phyloP scores from a whole-genome alignment of 257 asterid species.

The Craterostigma plantagineum region DNA sequence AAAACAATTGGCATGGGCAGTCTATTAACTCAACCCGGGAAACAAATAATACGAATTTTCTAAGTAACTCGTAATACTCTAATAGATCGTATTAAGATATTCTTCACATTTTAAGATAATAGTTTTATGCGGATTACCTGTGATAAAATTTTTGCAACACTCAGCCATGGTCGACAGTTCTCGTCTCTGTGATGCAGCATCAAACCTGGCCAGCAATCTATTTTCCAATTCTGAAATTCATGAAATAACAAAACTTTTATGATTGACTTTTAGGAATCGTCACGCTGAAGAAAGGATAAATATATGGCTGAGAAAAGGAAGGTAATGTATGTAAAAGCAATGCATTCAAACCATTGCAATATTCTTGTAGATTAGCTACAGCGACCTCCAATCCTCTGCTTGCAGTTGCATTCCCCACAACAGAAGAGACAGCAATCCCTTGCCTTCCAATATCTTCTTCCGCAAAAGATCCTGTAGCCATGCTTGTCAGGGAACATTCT shows the following conservation, averaged over 20 bases:
- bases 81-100: neutral
- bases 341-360: slow-evolving; percentile 54
- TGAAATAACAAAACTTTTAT: slow-evolving; percentile 2
- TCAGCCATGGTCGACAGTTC: slow-evolving; percentile 94
- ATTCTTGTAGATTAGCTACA: slow-evolving; percentile 93
- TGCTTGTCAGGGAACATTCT: slow-evolving; percentile 9
- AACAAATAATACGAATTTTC: too few species aligned
- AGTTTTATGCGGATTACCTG: slow-evolving; percentile 29
- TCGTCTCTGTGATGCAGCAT: slow-evolving; percentile 80
- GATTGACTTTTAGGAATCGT: neutral
- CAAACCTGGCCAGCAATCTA: slow-evolving; percentile 81
- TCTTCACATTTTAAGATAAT: neutral
- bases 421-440: slow-evolving; percentile 47
- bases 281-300: neutral
- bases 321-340: too few species aligned
- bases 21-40: too few species aligned
- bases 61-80: neutral
- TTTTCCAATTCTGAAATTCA: slow-evolving; percentile 73
- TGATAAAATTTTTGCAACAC: slow-evolving; percentile 93
- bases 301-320: too few species aligned
- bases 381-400: slow-evolving; percentile 99
- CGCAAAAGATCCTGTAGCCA: slow-evolving; percentile 74
- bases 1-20: too few species aligned
- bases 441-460: slow-evolving; percentile 99
- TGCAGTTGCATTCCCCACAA: slow-evolving; percentile 68